Evolutionary conservation across 495 filamentous ascomycete genomes (phyloP), one percentile per base, ranked within the genome.

Genomic region (Rhypophila decipiens): DNA sequence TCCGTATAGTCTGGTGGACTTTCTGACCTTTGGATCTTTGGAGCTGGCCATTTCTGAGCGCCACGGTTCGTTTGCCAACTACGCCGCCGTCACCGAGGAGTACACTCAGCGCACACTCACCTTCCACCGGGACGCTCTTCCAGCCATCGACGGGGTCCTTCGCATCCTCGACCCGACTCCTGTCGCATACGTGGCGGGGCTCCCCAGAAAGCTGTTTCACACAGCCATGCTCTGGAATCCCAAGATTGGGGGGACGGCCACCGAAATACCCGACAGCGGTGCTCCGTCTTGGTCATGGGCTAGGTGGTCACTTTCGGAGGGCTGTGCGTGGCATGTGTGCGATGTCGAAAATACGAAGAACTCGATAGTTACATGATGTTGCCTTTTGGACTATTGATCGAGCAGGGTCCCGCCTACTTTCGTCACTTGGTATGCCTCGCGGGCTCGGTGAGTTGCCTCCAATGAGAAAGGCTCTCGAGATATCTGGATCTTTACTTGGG

Each of bases 51-150:
- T 42, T 4, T 27, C 31, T 24, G 13, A 10, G 20, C 27, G n/a
- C 11, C 27, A 31, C 7, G 46, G 24, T 20, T 42, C 24, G 8
- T 49, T 39, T 50, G 58, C 39, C 47, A 50, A 52, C 42, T 57
- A 59, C 29, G 27, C 38, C 5, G 38, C 36, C 29, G 46, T 49
- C 1, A 29, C 43, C 13, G 15, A 42, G 39, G 46, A 49, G 18
- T 49, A 49, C 38, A 49, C 46, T 7, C 24, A 36, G n/a, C 21
- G 46, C 13, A 19, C 15, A 2, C 24, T 49, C 18, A 49, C 46
- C n/a, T 33, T 20, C 19, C 9, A n/a, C 10, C 7, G n/a, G 5
- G 46, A 49, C 21, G 39, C 39, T 1, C 20, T 49, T 2, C 46
- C 36, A 11, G 46, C 46, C 5, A 40, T 49, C 10, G 46, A 42